Base-by-base conservation (phyloP, 345 rosid species). In the Chamaenerion angustifolium region DNA sequence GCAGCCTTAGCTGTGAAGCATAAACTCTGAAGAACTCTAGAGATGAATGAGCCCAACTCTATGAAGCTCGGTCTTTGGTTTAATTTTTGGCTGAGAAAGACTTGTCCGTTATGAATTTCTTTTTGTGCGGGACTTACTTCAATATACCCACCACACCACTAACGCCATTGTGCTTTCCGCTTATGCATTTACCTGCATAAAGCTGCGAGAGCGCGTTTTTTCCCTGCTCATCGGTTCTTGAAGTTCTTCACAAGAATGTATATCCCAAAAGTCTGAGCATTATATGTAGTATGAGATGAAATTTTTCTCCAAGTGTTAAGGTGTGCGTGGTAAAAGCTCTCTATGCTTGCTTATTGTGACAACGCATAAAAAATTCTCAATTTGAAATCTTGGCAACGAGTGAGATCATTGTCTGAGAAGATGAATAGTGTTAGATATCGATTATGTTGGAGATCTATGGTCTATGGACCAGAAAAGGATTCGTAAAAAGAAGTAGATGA, bases 1-100 rank as follows among this genome's bases (percentile, higher is more conserved):
- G 95, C 92, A 42, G 95, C 94, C 52, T 60, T 88, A 58, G 98
- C 94, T 19, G 74, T 90, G 46, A 73, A 72, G 66, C 76, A 73
- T 42, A 72, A 15, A 52, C 14, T 11, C 31, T 31, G 37, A 31
- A 4, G 37, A 31, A 31, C 37, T 31, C 37, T 31, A 31, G 37
- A 31, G 37, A 31, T 31, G 37, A 31, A 31, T 31, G 41, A 16
- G n/a, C n/a, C 11, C 42, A 6, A 18, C 12, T 0, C 43, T 42
- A n/a, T 50, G n/a, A 48, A 50, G 19, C 6, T 31, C 37, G 54
- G 16, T 17, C 43, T 15, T 16, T 14, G 8, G 42, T 3, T 25
- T 21, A 12, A 8, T 15, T 49, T 12, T 15, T 49, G n/a, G 11
- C 52, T 53, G 16, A n/a, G n/a, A 41, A 14, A 40, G 3, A 43